Conservation (phyloP, 495 filamentous ascomycete genomes). For the Penicillium goetzii region DNA sequence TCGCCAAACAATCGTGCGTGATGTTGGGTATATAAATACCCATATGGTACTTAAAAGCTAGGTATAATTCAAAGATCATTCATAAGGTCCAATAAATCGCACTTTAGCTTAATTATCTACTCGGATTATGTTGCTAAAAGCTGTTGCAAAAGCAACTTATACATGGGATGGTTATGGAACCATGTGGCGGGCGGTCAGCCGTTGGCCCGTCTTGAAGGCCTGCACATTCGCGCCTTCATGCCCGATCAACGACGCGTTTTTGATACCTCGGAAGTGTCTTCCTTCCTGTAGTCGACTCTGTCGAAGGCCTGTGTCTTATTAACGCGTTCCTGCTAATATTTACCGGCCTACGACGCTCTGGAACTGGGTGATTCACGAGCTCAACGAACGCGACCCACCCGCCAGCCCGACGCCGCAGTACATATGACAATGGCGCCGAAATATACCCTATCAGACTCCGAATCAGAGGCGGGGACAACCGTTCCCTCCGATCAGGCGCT, state of each 20-base stretch:
- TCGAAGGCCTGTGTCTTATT: neutral
- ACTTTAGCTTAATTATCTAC: neutral
- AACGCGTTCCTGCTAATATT: neutral
- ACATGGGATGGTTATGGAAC: neutral
- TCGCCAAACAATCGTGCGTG: no score
- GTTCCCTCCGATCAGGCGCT: constrained; percentile 43
- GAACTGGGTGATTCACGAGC: neutral
- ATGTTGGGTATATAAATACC: neutral
- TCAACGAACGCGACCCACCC: constrained; percentile 4
- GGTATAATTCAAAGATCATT: no score
- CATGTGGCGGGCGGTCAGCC: neutral
- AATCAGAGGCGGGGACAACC: constrained; percentile 31
- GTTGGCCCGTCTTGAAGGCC: constrained; percentile 5
- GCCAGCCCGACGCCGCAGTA: neutral
- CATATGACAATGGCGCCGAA: constrained; percentile 37
- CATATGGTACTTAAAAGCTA: neutral
- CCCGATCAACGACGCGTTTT: constrained; percentile 11
- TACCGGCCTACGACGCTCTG: neutral
- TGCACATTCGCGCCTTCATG: neutral
- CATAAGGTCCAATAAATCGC: neutral
- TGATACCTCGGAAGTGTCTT: neutral
- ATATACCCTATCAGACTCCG: constrained; percentile 43
- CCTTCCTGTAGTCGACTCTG: neutral
- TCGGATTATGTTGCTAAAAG: neutral
- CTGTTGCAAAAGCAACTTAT: neutral